Base-by-base conservation (phyloP, 176 grass and related monocot genomes). In the Aegilops longissima region DNA sequence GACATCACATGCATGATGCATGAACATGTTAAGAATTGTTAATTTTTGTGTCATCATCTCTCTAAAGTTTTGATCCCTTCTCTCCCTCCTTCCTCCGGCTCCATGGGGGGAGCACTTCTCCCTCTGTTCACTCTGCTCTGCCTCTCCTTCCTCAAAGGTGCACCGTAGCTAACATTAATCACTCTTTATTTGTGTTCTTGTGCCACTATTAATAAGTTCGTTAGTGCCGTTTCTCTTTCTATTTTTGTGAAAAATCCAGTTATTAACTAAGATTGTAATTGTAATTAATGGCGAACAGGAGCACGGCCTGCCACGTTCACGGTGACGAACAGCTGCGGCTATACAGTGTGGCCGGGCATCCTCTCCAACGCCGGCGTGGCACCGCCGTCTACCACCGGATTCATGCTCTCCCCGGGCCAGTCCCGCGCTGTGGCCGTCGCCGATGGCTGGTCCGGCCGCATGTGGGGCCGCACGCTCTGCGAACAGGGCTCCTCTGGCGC, bases 401-500 rank as follows among this genome's bases (percentile, higher is more conserved):
- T 95, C 80, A 34, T 36, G 8, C 93, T 95, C 10, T 68, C 44
- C 5, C 35, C 88, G 3, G 88, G 73, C 5, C 67, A 86, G 69
- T 39, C 85, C 16, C 31, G 56, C 11, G 8, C 73, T 16, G 67
- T 90, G 3, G 13, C 77, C 6, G 73, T 84, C 13, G 66, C 33
- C 0, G 33, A 86, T 18, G 64, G 66, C 47, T 92, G 88, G 93
- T 92, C 90, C 2, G 93, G 90, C 69, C 82, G 93, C 8, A 66
- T 95, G 61, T 92, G 90, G 93, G 90, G 45, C 21, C 90, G 93
- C 39, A 88, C 78, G 65, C 82, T 90, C 74, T 95, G 90, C 61
- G 40, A n/a, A 1, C 70, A 12, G 1, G 35, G 78, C 16, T 13
- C 80, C 12, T 18, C 87, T 1, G 67, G 85, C 44, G 59, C 20